Evolutionary conservation across 768 basidiomycete species (phyloP), one percentile per base, ranked within the genome.

Genomic region (Kwoniella dejecticola): DNA sequence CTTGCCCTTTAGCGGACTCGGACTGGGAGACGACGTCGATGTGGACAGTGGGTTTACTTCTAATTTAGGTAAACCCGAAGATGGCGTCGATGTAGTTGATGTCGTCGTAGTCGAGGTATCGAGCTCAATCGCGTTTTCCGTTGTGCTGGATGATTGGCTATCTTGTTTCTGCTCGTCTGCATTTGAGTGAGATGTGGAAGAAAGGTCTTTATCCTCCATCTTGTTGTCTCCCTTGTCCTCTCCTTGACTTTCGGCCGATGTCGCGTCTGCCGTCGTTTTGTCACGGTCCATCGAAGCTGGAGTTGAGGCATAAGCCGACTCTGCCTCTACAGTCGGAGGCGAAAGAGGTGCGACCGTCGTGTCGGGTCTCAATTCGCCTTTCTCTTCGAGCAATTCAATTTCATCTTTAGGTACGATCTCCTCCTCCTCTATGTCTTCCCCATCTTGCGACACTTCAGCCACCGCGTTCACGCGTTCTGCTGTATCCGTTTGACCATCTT

Each of bases 321-420:
- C 44, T 45, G 44, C n/a, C 44, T 45, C 19, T 45, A 11, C 38
- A 8, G 52, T 38, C 1, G 56, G 31, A 3, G 56, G 56, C 6
- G 56, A 49, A 6, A 62, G 40, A 19, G 65, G 65, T 44, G 64
- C 68, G 2, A 67, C 63, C 10, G 46, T 49, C 7, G 52, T 23
- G 19, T 54, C 63, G 19, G 65, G 41, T 8, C 57, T 47, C 27
- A 75, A 33, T 41, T 57, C 42, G 8, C 70, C 73, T 38, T 68
- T 40, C 33, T 75, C 71, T 52, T 75, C 73, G 41, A 72, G 29
- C 30, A 75, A 38, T 45, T 72, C 71, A 50, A 75, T 75, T 60
- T 75, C 73, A 50, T 75, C 71, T 45, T 72, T 75, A 3, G 73
- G 70, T 15, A 68, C 66, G 1, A 13, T 10, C 21, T 60, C 63